Conservation (phyloP, 2,329 filamentous ascomycete species). For the Diaporthe sp. region DNA sequence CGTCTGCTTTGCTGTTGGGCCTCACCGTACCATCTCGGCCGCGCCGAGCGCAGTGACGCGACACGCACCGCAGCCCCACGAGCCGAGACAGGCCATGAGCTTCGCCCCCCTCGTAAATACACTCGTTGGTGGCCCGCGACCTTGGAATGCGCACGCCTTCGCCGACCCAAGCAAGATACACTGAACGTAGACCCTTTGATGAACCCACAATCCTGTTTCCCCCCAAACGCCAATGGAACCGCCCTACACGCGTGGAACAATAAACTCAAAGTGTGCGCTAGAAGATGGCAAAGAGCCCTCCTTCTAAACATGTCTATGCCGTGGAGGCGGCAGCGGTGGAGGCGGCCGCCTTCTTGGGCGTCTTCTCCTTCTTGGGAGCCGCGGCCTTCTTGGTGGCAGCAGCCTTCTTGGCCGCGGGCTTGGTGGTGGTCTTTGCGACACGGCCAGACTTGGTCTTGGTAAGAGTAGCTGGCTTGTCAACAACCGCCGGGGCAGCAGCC, state of each 20-base stretch:
- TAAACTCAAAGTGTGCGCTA: constrained; percentile 49
- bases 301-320: constrained; percentile 17
- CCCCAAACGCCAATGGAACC: constrained; percentile 52
- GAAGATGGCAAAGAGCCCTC: constrained; percentile 48
- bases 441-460: constrained; percentile 90
- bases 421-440: constrained; percentile 78
- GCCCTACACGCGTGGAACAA: constrained; percentile 45
- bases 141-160: constrained; percentile 27
- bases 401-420: constrained; percentile 62
- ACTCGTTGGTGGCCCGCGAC: constrained; percentile 47
- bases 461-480: constrained; percentile 78
- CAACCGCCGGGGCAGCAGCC: constrained; percentile 70
- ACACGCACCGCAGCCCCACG: constrained; percentile 4
- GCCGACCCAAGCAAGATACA: constrained; percentile 42
- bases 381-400: constrained; percentile 53
- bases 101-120: constrained; percentile 44
- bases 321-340: constrained; percentile 34
- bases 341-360: constrained; percentile 53
- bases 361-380: constrained; percentile 63
- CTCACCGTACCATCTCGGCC: constrained; percentile 12
- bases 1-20: constrained; percentile 27
- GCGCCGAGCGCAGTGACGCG: constrained; percentile 7
- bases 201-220: constrained; percentile 49
- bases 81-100: constrained; percentile 27
- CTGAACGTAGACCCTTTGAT: constrained; percentile 43